A percentile compares a stretch with the other conserved stretches of the same genome.
Evolutionary conservation across 768 basidiomycete species (phyloP).

Genomic region (Russula emetica): DNA sequence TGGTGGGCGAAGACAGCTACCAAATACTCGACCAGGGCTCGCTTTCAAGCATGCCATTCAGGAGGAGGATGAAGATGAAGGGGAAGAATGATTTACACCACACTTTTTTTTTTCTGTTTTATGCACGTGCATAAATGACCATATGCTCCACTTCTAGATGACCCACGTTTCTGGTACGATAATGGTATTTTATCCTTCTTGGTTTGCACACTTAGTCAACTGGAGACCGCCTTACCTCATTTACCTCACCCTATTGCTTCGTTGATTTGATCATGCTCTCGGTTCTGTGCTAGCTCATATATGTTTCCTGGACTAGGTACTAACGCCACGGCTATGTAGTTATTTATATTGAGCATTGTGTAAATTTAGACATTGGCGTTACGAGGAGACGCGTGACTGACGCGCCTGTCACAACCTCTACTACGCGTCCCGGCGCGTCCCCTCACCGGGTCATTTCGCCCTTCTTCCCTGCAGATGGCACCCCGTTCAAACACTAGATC

Average conservation of each 20-base stretch:
- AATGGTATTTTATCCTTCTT: constrained; percentile 16
- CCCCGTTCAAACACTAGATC: constrained; percentile 30
- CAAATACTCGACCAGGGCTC: constrained; percentile 52
- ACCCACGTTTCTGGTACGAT: constrained; percentile 1
- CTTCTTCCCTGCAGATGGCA: constrained; percentile 12
- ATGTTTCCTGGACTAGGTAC: constrained; percentile 17
- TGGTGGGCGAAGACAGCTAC: constrained; percentile 63
- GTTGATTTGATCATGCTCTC: constrained; percentile 22
- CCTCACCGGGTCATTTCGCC: not conserved
- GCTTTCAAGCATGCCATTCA: constrained; percentile 71
- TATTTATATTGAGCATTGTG: constrained; percentile 12
- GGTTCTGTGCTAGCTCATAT: constrained; percentile 19
- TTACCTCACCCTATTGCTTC: constrained; percentile 12
- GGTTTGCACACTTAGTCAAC: constrained; percentile 6
- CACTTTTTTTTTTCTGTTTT: constrained; percentile 2
- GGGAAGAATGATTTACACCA: constrained; percentile 39
- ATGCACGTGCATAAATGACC: constrained; percentile 6
- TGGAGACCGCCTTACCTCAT: constrained; percentile 6
- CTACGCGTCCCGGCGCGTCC: not conserved
- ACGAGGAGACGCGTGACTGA: constrained; percentile 11
- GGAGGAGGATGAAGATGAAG: constrained; percentile 84
- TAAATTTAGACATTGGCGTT: not conserved
- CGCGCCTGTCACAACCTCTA: constrained; percentile 16
- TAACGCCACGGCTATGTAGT: constrained; percentile 19
- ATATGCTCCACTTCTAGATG: constrained; percentile 17